Percentiles rank a stretch among this genome's conserved stretches.
Evolutionary conservation across 768 basidiomycete species (phyloP).

Genomic region (Boletellus sp.): DNA sequence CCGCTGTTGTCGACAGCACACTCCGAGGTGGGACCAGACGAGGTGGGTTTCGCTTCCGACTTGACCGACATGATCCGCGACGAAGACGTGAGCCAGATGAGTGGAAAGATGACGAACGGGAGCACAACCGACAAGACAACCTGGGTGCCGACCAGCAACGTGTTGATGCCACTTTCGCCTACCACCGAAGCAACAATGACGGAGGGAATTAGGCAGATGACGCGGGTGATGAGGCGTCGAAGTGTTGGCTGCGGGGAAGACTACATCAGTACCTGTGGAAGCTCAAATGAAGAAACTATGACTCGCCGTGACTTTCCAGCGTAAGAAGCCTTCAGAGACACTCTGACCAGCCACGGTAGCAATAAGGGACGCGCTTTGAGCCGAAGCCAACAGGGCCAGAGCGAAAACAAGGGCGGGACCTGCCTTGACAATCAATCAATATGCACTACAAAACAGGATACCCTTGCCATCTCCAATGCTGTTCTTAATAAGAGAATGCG

Average conservation of each 20-base stretch:
- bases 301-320: slow-evolving; percentile 84
- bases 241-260: slow-evolving; percentile 52
- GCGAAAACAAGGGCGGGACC: slow-evolving; percentile 85
- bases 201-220: slow-evolving; percentile 79
- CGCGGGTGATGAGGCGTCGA: slow-evolving; percentile 78
- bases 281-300: slow-evolving; percentile 13
- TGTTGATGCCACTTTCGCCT: slow-evolving; percentile 66
- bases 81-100: slow-evolving; percentile 68
- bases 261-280: slow-evolving; percentile 28
- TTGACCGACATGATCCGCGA: slow-evolving; percentile 67
- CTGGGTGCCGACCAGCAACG: slow-evolving; percentile 82
- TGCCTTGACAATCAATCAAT: slow-evolving; percentile 26
- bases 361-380: slow-evolving; percentile 87
- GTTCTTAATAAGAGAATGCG: slow-evolving; percentile 67
- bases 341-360: slow-evolving; percentile 90
- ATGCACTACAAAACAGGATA: neutral
- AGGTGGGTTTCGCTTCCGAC: slow-evolving; percentile 5
- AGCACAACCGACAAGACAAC: slow-evolving; percentile 80
- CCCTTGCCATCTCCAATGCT: slow-evolving; percentile 63
- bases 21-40: neutral
- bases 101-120: slow-evolving; percentile 81
- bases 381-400: slow-evolving; percentile 76
- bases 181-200: slow-evolving; percentile 71
- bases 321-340: slow-evolving; percentile 85
- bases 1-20: neutral